Evolutionary conservation across 2,329 filamentous ascomycete genomes (phyloP), one percentile per base, ranked within the genome.

Genomic region (Fusarium keratoplasticum): DNA sequence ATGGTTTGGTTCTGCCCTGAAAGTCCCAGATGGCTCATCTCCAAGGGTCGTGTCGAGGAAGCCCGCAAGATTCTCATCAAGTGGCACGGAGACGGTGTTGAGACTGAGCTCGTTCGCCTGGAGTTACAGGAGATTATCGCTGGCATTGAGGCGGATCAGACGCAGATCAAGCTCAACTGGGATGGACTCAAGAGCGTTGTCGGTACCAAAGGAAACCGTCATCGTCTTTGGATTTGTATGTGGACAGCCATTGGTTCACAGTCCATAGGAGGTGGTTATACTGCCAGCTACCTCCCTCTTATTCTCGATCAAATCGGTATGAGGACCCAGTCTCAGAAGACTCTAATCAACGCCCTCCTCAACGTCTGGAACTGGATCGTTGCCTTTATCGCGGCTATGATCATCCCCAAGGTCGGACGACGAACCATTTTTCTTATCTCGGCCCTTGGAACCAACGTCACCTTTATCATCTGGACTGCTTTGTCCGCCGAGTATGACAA

Each of bases 81-180:
- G 42, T 86, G 84, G 71, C 85, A 86, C 57, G 83, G 81, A 35
- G 52, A 84, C 70, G 85, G 84, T 13, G 82, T 85, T 64, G 72
- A 64, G 33, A 76, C 64, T 55, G 75, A 8, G 11, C 64, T 70
- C 3, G 77, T 71, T 40, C 62, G 55, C 35, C 73, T 59, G 65
- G 78, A 74, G 71, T 73, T 79, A 67, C 61, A 71, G 22, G 78
- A 81, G 65, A 81, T 81, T 76, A 55, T 79, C 67, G 20, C 65
- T 72, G 57, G 70, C 64, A 27, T 79, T 58, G 69, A 70, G 14
- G 40, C 63, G 5, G 67, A 70, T 31, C 62, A 63, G 18, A 70
- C 63, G 6, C 33, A n/a, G 14, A 20, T 70, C 6, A 57, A 62
- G 18, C 62, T 66, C n/a, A 57, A 66, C 13, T 22, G 9, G 22